phyloP scores from a whole-genome alignment of 2,329 filamentous ascomycete genomes.

The Pyrenochaeta sp. region DNA sequence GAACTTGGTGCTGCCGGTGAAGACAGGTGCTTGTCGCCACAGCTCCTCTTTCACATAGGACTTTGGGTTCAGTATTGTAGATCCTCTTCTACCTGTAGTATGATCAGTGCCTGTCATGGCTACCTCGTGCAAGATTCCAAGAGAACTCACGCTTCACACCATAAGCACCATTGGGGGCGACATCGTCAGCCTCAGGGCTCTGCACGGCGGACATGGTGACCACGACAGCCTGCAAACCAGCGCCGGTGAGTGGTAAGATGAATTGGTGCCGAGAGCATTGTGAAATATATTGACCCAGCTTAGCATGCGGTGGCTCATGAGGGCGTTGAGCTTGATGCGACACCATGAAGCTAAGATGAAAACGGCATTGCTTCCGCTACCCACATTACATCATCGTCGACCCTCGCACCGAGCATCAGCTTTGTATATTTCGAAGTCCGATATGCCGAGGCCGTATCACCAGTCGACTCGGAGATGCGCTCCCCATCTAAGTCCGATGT shows the following conservation, averaged over 20 bases:
- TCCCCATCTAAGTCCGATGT: neutral
- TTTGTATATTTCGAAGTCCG: neutral
- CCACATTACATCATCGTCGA: neutral
- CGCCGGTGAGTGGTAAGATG: neutral
- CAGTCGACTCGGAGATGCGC: neutral
- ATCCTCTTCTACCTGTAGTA: conserved; percentile 41
- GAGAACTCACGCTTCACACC: conserved; percentile 39
- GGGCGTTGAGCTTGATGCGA: neutral
- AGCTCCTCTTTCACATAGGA: conserved; percentile 65
- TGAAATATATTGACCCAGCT: neutral
- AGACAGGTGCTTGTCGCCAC: conserved; percentile 75
- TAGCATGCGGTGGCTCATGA: neutral
- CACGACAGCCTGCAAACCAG: neutral
- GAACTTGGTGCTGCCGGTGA: conserved; percentile 75
- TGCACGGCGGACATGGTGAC: conserved; percentile 38
- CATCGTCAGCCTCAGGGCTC: conserved; percentile 26
- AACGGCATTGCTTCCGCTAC: neutral
- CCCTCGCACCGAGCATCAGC: too few relatives aligned
- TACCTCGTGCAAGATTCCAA: conserved; percentile 7
- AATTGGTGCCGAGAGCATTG: conserved; percentile 5
- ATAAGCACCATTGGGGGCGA: conserved; percentile 19
- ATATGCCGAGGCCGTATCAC: neutral
- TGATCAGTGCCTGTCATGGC: conserved; percentile 8
- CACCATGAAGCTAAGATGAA: neutral
- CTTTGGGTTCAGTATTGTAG: conserved; percentile 52